Conservation (phyloP, 768 basidiomycete genomes). For the Pholiota conissans region DNA sequence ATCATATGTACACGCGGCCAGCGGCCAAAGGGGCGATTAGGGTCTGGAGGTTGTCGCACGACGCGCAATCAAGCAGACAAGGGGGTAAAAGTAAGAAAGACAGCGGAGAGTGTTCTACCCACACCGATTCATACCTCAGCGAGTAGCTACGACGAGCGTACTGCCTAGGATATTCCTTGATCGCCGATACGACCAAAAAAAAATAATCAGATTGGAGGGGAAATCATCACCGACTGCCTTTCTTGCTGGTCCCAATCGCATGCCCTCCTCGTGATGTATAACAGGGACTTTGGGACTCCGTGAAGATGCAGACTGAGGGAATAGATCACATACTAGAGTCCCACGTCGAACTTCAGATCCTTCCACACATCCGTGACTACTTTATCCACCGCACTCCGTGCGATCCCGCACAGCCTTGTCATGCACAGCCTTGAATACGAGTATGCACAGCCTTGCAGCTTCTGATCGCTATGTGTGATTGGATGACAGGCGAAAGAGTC, state of each 20-base stretch:
- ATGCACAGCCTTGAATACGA: neutral
- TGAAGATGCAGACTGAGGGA: neutral
- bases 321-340: neutral
- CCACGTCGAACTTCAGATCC: constrained; percentile 3
- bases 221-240: neutral
- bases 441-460: neutral
- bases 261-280: neutral
- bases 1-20: too few relatives aligned
- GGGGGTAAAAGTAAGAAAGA: neutral
- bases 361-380: neutral
- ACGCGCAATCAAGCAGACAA: too few relatives aligned
- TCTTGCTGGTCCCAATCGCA: neutral
- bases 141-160: neutral
- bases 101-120: neutral
- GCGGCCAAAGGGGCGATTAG: neutral
- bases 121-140: neutral
- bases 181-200: too few relatives aligned
- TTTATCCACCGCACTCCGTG: neutral
- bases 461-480: neutral
- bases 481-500: neutral
- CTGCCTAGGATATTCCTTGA: too few relatives aligned
- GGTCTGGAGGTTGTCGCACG: neutral
- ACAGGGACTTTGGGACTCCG: neutral
- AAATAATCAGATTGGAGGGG: neutral
- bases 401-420: neutral